phyloP scores from a whole-genome alignment of 2,329 filamentous ascomycete species.

The Epichloe sp. region DNA sequence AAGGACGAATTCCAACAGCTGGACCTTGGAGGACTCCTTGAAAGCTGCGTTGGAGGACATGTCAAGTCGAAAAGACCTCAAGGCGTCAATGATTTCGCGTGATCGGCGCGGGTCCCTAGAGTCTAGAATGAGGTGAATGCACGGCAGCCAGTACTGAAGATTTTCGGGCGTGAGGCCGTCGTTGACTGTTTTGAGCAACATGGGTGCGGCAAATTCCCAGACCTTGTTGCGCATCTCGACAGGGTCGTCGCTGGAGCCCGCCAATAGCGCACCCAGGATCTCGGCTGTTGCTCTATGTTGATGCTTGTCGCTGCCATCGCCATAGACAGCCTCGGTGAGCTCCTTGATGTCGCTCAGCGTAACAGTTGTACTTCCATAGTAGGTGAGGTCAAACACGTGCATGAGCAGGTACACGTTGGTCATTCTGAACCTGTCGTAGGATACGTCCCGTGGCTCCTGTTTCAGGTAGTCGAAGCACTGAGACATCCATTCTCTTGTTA shows the following conservation, averaged over 20 bases:
- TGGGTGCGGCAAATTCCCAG: constrained; percentile 84
- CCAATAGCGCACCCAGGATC: constrained; percentile 76
- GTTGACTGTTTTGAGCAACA: constrained; percentile 74
- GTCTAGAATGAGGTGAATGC: constrained; percentile 78
- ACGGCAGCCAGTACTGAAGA: constrained; percentile 85
- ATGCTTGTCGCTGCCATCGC: constrained; percentile 91
- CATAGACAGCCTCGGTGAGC: constrained; percentile 64
- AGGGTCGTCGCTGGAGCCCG: constrained; percentile 66
- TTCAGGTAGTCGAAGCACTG: constrained; percentile 89
- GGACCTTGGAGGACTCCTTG: constrained; percentile 95
- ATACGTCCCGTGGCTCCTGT: constrained; percentile 78
- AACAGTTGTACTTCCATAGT: constrained; percentile 61
- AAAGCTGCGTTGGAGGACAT: constrained; percentile 95
- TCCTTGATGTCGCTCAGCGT: constrained; percentile 83
- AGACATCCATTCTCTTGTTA: constrained; percentile 76
- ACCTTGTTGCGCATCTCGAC: constrained; percentile 59
- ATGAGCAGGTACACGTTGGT: constrained; percentile 76
- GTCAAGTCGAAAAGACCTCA: constrained; percentile 78
- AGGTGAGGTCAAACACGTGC: constrained; percentile 81
- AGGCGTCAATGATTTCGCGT: constrained; percentile 71
- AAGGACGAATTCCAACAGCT: constrained; percentile 77
- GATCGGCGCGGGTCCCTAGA: constrained; percentile 79
- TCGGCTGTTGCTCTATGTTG: constrained; percentile 93
- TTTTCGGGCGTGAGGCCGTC: constrained; percentile 93
- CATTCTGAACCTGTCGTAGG: constrained; percentile 79